Conservation (phyloP, 441 rosid species). For the Bocquillonia castaneifolia region DNA sequence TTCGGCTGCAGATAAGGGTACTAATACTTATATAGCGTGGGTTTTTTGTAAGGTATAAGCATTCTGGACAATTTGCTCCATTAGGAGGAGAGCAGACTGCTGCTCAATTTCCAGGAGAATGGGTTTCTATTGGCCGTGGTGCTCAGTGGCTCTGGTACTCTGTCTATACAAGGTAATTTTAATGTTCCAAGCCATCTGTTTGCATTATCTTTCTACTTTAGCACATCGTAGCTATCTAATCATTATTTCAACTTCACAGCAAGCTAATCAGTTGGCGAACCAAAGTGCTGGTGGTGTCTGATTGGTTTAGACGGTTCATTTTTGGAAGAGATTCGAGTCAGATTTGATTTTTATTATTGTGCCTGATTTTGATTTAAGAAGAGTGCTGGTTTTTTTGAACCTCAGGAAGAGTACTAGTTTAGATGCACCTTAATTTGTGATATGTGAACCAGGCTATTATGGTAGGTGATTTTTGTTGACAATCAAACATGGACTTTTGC, state of each 20-base stretch:
- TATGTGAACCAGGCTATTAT: too few species aligned
- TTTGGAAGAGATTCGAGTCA: slow-evolving; percentile 70
- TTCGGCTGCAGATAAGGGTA: too few species aligned
- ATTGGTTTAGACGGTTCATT: slow-evolving; percentile 52
- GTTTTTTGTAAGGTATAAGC: slow-evolving; percentile 54
- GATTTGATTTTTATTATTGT: slow-evolving; percentile 30
- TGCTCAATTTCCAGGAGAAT: slow-evolving; percentile 71
- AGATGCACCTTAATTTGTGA: too few species aligned
- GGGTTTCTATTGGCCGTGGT: slow-evolving; percentile 70
- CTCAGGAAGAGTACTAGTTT: too few species aligned
- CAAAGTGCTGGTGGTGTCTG: slow-evolving; percentile 48
- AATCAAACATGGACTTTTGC: too few species aligned
- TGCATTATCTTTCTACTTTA: too few species aligned
- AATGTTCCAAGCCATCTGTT: background rate
- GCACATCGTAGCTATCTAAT: too few species aligned
- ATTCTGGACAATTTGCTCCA: slow-evolving; percentile 79
- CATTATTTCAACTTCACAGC: slow-evolving; percentile 13
- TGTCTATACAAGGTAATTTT: slow-evolving; percentile 64
- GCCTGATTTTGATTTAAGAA: too few species aligned
- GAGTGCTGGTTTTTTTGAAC: too few species aligned
- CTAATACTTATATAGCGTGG: too few species aligned
- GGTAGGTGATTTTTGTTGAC: too few species aligned
- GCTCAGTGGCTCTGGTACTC: slow-evolving; percentile 85
- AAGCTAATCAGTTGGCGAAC: slow-evolving; percentile 65
- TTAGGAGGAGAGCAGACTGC: slow-evolving; percentile 80